Evolutionary conservation across 1,284 basidiomycete genomes (phyloP), one percentile per base, ranked within the genome.

Genomic region (Moesziomyces sp.): DNA sequence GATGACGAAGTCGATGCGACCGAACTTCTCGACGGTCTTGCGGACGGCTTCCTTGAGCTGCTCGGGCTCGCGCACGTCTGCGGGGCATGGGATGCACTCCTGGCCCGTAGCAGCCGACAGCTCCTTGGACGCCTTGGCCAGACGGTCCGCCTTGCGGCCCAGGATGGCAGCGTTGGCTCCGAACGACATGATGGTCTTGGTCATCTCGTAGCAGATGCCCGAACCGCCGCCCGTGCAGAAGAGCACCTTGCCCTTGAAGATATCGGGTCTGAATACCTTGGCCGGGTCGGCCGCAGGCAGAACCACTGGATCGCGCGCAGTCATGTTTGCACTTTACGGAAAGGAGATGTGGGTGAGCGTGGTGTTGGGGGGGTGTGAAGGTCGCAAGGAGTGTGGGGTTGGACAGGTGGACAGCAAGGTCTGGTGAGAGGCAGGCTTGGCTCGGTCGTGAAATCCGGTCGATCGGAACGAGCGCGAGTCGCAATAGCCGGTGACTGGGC

Each of bases 1-100:
- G 59, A 97, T 93, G 58, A 97, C 95, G 85, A 93, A 96, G 86
- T 99, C 95, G 75, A 99, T 94, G 68, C 88, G 87, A 1, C 95
- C 95, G 83, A 92, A 96, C 73, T 87, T 87, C 64, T 90, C 89
- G 24, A 94, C 88, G 0, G 92, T 89, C 83, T 89, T 55, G 14
- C 89, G 86, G 19, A 93, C 94, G 3, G 95, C 95, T 9, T 88
- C 88, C 72, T 89, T 87, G 49, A 99, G 84, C 42, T 90, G 87
- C 40, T 90, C 88, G 0, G 91, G 89, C 46, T 92, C 87, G 50
- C 95, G 88, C 14, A 98, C 96, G 81, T 98, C 96, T 0, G 89
- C 94, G 59, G 91, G 88, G 14, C 89, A 87, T 5, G 92, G 87
- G 18, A 97, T 81, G 79, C 94, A 97, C 40, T 74, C 49, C 26